Percentiles rank a stretch among this genome's conserved stretches.
Conservation (phyloP, 495 filamentous ascomycete species). For the Viridothelium virens region DNA sequence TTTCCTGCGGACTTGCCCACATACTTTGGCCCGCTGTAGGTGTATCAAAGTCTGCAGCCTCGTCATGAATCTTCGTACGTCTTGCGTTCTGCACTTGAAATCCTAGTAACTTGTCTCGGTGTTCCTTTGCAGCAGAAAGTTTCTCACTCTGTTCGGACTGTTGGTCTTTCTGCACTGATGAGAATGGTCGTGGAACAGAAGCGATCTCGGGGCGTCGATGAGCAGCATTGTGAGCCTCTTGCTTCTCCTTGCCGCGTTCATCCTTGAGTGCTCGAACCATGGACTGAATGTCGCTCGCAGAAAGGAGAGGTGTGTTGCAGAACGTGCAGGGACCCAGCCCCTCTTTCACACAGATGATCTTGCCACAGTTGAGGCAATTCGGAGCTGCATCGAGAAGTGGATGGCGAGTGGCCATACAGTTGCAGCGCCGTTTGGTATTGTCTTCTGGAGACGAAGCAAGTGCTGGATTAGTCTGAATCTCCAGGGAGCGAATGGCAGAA, state of each 20-base stretch:
- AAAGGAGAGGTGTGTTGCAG: slow-evolving; percentile 67
- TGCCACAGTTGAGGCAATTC: slow-evolving; percentile 88
- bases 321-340: slow-evolving; percentile 93
- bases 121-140: slow-evolving; percentile 52
- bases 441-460: slow-evolving; percentile 39
- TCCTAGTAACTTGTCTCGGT: slow-evolving; percentile 70
- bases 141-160: slow-evolving; percentile 37
- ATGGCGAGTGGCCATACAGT: slow-evolving; percentile 77
- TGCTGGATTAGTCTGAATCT: slow-evolving; percentile 79
- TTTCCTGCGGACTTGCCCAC: slow-evolving; percentile 83
- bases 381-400: slow-evolving; percentile 78
- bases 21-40: slow-evolving; percentile 59
- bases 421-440: slow-evolving; percentile 55
- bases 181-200: slow-evolving; percentile 22
- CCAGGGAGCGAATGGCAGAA: slow-evolving; percentile 80
- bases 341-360: slow-evolving; percentile 94
- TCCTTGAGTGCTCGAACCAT: slow-evolving; percentile 84
- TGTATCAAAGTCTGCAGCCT: slow-evolving; percentile 88
- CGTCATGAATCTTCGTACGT: slow-evolving; percentile 81
- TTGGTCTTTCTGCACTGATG: slow-evolving; percentile 28
- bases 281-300: slow-evolving; percentile 59
- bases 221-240: slow-evolving; percentile 63
- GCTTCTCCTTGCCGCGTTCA: slow-evolving; percentile 78
- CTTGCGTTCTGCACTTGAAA: slow-evolving; percentile 87
- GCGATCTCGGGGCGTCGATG: slow-evolving; percentile 58